Evolutionary conservation across 164 flowering plant genomes (phyloP).

Genomic region (Nelumbo lutea): DNA sequence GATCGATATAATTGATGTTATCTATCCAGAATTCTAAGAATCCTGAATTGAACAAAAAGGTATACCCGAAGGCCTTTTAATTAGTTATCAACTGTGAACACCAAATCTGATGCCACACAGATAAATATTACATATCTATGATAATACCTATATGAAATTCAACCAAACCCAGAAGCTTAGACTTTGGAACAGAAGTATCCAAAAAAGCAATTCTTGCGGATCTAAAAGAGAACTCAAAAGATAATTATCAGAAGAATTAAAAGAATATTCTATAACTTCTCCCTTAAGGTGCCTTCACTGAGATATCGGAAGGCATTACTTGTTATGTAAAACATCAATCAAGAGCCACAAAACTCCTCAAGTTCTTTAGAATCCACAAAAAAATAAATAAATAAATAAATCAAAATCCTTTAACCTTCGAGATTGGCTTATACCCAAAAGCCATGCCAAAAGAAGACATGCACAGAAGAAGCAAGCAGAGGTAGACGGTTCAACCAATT

Average conservation of each 20-base stretch:
- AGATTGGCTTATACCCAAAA: neutral
- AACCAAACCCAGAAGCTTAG: conserved; percentile 1
- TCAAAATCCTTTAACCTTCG: neutral
- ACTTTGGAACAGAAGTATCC: neutral
- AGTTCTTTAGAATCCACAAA: too few relatives aligned
- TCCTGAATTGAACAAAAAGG: neutral
- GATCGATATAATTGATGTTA: neutral
- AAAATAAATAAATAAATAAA: too few relatives aligned
- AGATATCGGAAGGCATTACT: neutral
- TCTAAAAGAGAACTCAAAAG: neutral
- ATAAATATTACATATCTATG: neutral
- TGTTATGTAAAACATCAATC: neutral
- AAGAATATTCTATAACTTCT: too few relatives aligned
- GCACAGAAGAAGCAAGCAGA: neutral
- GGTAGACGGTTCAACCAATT: neutral
- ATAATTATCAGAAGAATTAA: neutral
- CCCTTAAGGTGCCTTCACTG: neutral
- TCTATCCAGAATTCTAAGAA: neutral
- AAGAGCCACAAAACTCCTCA: neutral
- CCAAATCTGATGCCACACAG: neutral
- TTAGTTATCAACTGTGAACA: neutral
- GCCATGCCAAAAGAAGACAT: neutral
- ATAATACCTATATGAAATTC: neutral
- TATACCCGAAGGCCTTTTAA: neutral
- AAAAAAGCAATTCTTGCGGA: neutral